phyloP scores from a whole-genome alignment of 2,329 filamentous ascomycete genomes.

The Fusarium sp. region DNA sequence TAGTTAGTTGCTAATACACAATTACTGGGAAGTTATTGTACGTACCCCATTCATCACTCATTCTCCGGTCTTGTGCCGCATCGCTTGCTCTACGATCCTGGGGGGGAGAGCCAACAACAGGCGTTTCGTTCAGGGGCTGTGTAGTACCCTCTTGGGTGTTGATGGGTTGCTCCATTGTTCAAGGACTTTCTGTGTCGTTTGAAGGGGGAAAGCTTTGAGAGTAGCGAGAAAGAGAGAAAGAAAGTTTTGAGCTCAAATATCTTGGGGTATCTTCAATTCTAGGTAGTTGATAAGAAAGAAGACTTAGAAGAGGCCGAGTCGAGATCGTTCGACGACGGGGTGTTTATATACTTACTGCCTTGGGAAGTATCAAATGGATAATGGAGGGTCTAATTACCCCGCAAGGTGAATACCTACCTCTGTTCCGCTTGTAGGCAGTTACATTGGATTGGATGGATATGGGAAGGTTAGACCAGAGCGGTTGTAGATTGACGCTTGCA shows the following conservation, averaged over 20 bases:
- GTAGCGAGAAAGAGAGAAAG: background rate
- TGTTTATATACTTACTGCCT: constrained; percentile 38
- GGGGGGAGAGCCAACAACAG: constrained; percentile 37
- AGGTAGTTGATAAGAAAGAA: background rate
- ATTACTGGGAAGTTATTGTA: constrained; percentile 34
- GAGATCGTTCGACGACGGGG: background rate
- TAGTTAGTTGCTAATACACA: background rate
- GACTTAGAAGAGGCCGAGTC: background rate
- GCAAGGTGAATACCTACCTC: constrained; percentile 40
- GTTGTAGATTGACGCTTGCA: constrained; percentile 2
- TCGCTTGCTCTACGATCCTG: constrained; percentile 39
- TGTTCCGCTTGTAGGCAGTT: background rate
- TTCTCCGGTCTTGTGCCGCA: constrained; percentile 48
- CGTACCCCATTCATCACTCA: constrained; percentile 63
- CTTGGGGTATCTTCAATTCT: background rate
- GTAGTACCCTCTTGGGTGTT: constrained; percentile 42
- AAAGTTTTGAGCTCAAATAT: background rate
- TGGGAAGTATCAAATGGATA: constrained; percentile 12
- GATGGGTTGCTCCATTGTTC: constrained; percentile 44
- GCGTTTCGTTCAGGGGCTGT: constrained; percentile 49
- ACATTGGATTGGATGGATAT: background rate
- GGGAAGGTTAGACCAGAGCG: background rate
- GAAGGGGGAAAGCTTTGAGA: background rate
- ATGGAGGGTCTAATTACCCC: constrained; percentile 40
- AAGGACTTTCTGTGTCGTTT: background rate